Evolutionary conservation across 148 eudicot species (phyloP).

Genomic region (Heliosperma pusillum): DNA sequence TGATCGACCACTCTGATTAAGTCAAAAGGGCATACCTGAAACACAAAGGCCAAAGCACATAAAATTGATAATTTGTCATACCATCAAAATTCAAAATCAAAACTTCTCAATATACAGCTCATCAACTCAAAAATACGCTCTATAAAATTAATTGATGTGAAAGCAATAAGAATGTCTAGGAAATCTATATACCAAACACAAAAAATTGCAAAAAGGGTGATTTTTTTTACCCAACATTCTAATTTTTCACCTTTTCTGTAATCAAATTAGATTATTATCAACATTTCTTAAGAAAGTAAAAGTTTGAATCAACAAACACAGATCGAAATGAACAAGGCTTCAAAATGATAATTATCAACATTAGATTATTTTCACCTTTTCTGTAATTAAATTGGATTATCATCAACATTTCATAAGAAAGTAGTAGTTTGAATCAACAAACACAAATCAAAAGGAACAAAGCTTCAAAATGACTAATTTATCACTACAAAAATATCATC

Average conservation of each 20-base stretch:
- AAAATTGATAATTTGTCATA: background rate
- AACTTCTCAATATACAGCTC: background rate
- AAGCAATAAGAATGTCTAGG: no score
- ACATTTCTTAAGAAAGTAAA: no score
- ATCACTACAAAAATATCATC: background rate
- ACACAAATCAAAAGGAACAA: no score
- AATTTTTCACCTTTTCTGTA: background rate
- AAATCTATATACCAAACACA: no score
- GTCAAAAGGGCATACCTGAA: constrained; percentile 39
- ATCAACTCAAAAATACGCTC: background rate
- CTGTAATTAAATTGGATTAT: no score
- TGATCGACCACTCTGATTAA: constrained; percentile 36
- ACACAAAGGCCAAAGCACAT: constrained; percentile 23
- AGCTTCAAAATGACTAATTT: background rate
- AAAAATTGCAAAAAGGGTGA: background rate
- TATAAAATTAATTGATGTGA: background rate
- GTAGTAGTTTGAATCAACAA: no score
- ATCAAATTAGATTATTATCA: no score
- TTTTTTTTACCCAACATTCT: background rate
- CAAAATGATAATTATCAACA: background rate
- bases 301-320: no score
- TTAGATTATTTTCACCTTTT: background rate
- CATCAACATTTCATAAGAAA: no score
- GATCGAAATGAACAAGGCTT: background rate
- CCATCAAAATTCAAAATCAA: background rate